Conservation (phyloP, 257 asterid genomes). For the Primulina eburnea region DNA sequence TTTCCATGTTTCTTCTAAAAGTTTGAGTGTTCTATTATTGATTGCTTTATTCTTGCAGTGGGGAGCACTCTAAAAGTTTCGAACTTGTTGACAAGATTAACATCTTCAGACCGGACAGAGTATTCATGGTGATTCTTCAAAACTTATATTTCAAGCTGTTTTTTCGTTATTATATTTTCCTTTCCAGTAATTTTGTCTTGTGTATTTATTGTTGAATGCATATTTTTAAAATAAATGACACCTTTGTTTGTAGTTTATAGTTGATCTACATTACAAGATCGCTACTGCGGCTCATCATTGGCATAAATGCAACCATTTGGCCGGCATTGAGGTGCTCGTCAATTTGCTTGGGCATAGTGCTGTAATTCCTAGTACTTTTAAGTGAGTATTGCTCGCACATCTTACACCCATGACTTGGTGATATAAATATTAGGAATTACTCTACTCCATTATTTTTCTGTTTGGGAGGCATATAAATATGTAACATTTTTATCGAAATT, state of each 20-base stretch:
- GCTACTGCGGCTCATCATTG: conserved; percentile 69
- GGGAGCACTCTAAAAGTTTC: conserved; percentile 40
- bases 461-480: conserved; percentile 4
- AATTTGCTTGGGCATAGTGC: conserved; percentile 74
- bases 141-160: conserved; percentile 7
- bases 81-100: conserved; percentile 79
- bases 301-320: conserved; percentile 77
- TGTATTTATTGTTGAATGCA: conserved; percentile 11
- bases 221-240: conserved; percentile 12
- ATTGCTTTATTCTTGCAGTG: conserved; percentile 56
- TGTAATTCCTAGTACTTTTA: conserved; percentile 76
- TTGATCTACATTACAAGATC: conserved; percentile 88
- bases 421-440: background rate
- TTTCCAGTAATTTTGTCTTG: conserved; percentile 1
- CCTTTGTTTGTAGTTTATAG: conserved; percentile 62
- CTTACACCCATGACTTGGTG: conserved; percentile 19
- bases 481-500: background rate
- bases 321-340: conserved; percentile 84
- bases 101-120: conserved; percentile 94
- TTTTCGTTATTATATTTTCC: conserved; percentile 10
- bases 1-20: conserved; percentile 13
- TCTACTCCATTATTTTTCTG: background rate
- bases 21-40: conserved; percentile 22
- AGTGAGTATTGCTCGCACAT: conserved; percentile 46
- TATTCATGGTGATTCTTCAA: conserved; percentile 63